phyloP scores from a whole-genome alignment of 2,329 filamentous ascomycete species.

The Daldinia sp. region DNA sequence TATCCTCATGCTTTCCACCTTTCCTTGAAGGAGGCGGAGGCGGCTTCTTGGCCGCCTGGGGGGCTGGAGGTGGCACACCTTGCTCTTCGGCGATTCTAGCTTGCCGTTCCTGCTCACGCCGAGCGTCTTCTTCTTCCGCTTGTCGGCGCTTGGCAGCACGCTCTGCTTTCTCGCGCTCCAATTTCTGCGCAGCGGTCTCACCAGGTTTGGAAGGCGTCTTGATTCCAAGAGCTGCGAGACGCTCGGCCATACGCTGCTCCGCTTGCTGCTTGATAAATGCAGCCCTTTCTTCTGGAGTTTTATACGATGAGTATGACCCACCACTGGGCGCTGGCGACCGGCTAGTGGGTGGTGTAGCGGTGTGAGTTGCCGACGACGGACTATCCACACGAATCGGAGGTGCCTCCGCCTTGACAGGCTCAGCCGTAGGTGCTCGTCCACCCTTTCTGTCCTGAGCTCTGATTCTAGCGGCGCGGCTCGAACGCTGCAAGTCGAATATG shows the following conservation, averaged over 20 bases:
- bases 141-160: constrained; percentile 85
- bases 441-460: constrained; percentile 64
- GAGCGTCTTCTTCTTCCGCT: constrained; percentile 93
- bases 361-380: constrained; percentile 61
- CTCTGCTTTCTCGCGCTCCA: constrained; percentile 88
- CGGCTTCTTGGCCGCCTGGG: constrained; percentile 66
- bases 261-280: constrained; percentile 98
- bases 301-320: constrained; percentile 81
- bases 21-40: constrained; percentile 84
- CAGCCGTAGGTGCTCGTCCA: constrained; percentile 51
- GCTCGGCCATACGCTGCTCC: constrained; percentile 95
- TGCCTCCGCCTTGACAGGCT: constrained; percentile 56
- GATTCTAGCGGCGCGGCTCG: constrained; percentile 78
- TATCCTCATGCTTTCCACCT: constrained; percentile 64
- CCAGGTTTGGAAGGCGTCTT: constrained; percentile 81
- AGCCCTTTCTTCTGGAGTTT: constrained; percentile 90
- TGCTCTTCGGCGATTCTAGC: constrained; percentile 83
- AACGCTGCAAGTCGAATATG: constrained; percentile 93
- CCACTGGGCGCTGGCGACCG: constrained; percentile 56
- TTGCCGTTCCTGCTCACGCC: constrained; percentile 86
- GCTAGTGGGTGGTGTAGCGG: constrained; percentile 59
- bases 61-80: constrained; percentile 64
- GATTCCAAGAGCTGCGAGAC: constrained; percentile 90
- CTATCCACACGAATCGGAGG: constrained; percentile 61
- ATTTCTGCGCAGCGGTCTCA: constrained; percentile 82